Percentiles rank a stretch among this genome's conserved stretches.
These are phyloP conservation scores for Alternaria postmessia DNA, from an alignment of 2,329 filamentous ascomycete species.

Conservation along the genomic window DNA sequence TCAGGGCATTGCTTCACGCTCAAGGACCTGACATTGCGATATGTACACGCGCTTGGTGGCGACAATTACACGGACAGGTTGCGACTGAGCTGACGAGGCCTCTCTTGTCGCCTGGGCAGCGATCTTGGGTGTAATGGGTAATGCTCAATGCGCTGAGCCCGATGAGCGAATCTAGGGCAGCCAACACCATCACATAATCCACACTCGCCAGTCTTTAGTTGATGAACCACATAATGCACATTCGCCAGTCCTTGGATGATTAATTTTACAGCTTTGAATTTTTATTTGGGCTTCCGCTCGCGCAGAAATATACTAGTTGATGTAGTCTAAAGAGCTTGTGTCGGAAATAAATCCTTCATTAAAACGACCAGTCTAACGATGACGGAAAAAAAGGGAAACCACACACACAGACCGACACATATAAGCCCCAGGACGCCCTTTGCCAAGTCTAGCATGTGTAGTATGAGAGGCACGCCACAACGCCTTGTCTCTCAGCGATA, in stretches of 20 bases:
- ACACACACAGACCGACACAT: background rate
- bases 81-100: constrained; percentile 12
- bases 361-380: constrained; percentile 51
- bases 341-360: constrained; percentile 52
- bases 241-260: too few relatives aligned
- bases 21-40: background rate
- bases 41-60: background rate
- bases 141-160: constrained; percentile 3
- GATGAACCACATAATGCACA: too few relatives aligned
- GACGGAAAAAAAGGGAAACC: constrained; percentile 15
- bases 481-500: constrained; percentile 30
- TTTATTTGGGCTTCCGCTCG: constrained; percentile 36
- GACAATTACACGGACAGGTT: background rate
- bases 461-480: constrained; percentile 39
- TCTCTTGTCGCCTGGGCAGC: constrained; percentile 13
- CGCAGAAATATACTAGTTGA: constrained; percentile 29
- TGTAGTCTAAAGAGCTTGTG: constrained; percentile 41
- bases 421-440: constrained; percentile 43
- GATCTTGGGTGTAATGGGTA: constrained; percentile 11
- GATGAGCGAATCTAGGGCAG: background rate
- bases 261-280: constrained; percentile 30
- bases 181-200: background rate
- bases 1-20: background rate
- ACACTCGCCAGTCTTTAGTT: too few relatives aligned
- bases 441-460: constrained; percentile 37